These are phyloP conservation scores for Tetrahymena thermophila DNA, from an alignment of 73 alveolate genomes.

Conservation along the genomic window DNA sequence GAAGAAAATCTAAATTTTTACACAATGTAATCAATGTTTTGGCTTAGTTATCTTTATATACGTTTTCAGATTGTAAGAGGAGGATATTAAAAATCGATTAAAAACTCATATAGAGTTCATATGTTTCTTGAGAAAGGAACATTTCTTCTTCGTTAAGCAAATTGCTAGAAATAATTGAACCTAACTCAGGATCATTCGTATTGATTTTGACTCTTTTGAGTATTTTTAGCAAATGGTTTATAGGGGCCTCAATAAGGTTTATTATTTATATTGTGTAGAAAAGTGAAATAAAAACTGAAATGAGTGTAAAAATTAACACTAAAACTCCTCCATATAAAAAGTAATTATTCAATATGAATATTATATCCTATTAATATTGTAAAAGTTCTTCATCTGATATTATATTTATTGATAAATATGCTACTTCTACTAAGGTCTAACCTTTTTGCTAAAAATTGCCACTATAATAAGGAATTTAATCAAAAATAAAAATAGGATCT, in stretches of 20 bases:
- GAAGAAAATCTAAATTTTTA: neutral
- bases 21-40: neutral
- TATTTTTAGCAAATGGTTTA: neutral
- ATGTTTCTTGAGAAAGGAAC: neutral
- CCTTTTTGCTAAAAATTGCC: neutral
- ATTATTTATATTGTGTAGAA: neutral
- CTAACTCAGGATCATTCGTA: neutral
- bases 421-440: neutral
- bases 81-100: neutral
- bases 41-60: neutral
- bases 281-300: neutral
- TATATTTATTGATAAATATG: neutral
- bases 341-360: neutral
- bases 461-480: neutral
- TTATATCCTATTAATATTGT: neutral
- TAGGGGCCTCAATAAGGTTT: neutral
- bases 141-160: neutral
- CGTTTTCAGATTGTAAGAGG: neutral
- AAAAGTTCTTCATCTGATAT: neutral
- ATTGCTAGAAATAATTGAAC: neutral
- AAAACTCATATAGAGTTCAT: neutral
- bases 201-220: neutral
- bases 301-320: neutral
- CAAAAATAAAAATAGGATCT: neutral
- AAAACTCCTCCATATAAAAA: neutral